Base-by-base conservation (phyloP, 805 yeast species). In the Debaryomyces maramus region DNA sequence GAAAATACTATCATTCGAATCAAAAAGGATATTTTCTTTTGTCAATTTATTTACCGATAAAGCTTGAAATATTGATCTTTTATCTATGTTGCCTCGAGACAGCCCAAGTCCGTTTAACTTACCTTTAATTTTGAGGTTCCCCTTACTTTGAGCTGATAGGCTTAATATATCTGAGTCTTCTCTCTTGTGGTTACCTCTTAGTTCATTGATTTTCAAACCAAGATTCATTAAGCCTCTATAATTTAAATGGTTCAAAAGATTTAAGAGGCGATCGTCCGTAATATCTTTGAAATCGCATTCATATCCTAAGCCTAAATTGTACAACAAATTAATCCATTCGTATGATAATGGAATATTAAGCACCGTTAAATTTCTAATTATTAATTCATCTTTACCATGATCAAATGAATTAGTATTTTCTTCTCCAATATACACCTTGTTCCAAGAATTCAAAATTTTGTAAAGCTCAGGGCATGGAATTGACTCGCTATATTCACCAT, bases 311-410 rank as follows among this genome's bases (percentile, higher is more conserved):
- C 73, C 73, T 34, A 82, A 53, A 36, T 61, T 61, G 45, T 65
- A 73, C 0, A 80, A 61, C 3, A 77, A 45, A 18, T 63, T 53
- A 0, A 79, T 61, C 87, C 87, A 81, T 41, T 77, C 81, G 29
- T 59, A 55, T 0, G 73, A 56, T 22, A 70, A 60, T 2, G 58
- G 46, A 3, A 50, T 56, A 31, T 65, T 64, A 11, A 78, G 46
- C 0, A 80, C 44, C 9, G 70, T 45, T 2, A 78, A 47, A 43
- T 67, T 77, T 26, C 60, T 56, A 1, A 70, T 23, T 7, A 66
- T 36, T 13, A 72, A 37, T 34, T 65, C 70, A 26, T 53, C 56
- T 20, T 52, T 42, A n/a, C 32, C 44, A 7, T 22, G 14, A n/a
- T 8, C 11, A 5, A 22, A 13, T 4, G 11, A n/a, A 6, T 39